Conservation (phyloP, 208 protist genomes). For the Leishmania lainsoni region DNA sequence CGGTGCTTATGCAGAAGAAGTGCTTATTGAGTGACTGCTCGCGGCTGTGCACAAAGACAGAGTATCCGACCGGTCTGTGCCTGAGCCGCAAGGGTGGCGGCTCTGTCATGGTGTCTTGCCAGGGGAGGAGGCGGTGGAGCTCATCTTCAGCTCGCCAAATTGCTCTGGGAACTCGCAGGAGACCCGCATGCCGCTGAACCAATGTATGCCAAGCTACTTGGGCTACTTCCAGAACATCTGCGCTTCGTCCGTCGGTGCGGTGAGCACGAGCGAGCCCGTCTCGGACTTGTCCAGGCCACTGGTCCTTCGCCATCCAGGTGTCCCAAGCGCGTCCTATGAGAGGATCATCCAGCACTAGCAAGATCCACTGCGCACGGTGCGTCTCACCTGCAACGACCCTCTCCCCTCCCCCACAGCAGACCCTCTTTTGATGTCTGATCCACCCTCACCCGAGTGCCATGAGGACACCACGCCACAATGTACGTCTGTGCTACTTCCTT, state of each 20-base stretch:
- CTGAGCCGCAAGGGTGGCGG: conserved; percentile 31
- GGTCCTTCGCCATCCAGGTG: conserved; percentile 16
- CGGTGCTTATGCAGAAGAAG: conserved; percentile 36
- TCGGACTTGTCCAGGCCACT: conserved; percentile 3
- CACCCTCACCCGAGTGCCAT: not conserved
- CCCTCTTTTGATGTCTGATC: not conserved
- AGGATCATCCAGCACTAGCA: not conserved
- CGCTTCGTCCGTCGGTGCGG: conserved; percentile 1
- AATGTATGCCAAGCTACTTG: conserved; percentile 51
- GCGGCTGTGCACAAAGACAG: conserved; percentile 35
- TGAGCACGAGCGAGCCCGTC: not conserved
- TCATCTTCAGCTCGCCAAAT: conserved; percentile 30
- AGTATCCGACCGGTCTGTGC: conserved; percentile 48
- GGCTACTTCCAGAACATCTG: conserved; percentile 65
- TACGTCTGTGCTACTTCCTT: not conserved
- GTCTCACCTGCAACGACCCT: not conserved
- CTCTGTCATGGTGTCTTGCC: conserved; percentile 54
- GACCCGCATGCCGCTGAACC: conserved; percentile 43
- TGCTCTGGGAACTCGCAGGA: conserved; percentile 38
- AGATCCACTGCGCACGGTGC: not conserved
- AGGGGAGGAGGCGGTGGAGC: conserved; percentile 27
- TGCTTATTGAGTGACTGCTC: conserved; percentile 50
- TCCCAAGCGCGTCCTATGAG: not conserved
- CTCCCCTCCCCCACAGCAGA: not conserved
- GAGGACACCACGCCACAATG: not conserved